Base-by-base conservation (phyloP, 129 eudicot species). In the Escallonia rubra region DNA sequence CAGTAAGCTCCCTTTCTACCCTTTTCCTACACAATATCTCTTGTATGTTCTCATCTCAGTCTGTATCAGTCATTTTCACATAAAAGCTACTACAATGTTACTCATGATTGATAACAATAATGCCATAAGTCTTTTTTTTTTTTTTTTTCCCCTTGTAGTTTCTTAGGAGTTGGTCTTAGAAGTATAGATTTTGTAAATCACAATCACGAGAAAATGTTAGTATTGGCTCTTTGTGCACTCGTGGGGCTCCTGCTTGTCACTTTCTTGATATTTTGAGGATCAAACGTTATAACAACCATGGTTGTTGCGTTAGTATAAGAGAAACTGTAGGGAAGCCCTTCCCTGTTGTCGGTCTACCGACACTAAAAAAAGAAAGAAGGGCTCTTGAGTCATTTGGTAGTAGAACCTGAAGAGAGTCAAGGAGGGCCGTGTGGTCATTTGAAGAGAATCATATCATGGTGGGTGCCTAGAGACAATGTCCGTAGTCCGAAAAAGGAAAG, bases 261-360 rank as follows among this genome's bases (percentile, higher is more conserved):
- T 67, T 63, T 75, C 78, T 64, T 54, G 38, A 39, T 53, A 67
- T 72, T 68, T 62, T 70, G 59, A 63, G 68, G 54, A 70, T 45
- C 76, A 64, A 72, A 72, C 43, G 61, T 69, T 59, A 68, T 66
- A 56, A 72, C 69, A 61, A 64, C 53, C 57, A 70, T 44, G 16
- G 59, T 46, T 43, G 40, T 69, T 23, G 34, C 34, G 34, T 23
- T 23, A 23, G 34, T 23, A 23, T 23, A 23, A 23, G 34, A 23
- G 34, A 23, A 23, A 42, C 8, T 23, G 13, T 13, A 16, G 53
- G 57, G 75, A 45, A 57, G 43, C 39, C 65, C 46, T 51, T 60
- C 65, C 41, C 74, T 52, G 69, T 16, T 67, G 71, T 66, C 68
- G 47, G 67, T 53, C 75, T n/a, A 81, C 90, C 82, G 83, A 80